phyloP scores from a whole-genome alignment of 257 asterid genomes.

The Thymus mandschuricus region DNA sequence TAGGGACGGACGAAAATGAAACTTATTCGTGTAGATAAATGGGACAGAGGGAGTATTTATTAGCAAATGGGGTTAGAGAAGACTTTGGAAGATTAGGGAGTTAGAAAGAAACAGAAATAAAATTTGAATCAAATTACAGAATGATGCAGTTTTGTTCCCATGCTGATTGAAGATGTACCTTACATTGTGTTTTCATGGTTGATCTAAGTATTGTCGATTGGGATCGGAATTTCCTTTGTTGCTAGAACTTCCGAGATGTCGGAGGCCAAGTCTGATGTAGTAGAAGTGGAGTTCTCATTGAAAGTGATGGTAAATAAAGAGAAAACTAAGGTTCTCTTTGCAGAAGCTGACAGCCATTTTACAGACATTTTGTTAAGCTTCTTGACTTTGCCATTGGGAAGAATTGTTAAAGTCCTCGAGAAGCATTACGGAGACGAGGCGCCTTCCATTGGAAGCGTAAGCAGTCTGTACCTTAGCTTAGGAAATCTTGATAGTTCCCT shows the following conservation, averaged over 20 bases:
- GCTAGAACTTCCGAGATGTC: not conserved
- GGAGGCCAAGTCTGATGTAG: not conserved
- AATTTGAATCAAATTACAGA: no score
- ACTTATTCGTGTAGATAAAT: no score
- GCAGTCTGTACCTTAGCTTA: conserved; percentile 27
- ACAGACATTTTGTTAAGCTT: conserved; percentile 34
- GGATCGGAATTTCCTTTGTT: not conserved
- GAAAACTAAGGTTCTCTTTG: conserved; percentile 32
- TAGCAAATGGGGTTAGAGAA: no score
- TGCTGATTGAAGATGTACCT: no score
- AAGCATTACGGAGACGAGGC: not conserved
- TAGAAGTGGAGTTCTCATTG: no score
- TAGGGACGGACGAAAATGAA: no score
- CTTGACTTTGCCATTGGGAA: conserved; percentile 34
- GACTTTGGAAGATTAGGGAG: no score
- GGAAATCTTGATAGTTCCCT: not conserved
- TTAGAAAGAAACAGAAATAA: no score
- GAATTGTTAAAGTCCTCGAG: not conserved
- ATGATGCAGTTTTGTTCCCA: no score
- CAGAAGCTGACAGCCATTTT: conserved; percentile 20
- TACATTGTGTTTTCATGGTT: no score
- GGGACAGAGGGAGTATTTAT: no score
- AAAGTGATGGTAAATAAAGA: conserved; percentile 24
- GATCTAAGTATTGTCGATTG: no score
- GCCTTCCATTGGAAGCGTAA: conserved; percentile 30